These are phyloP conservation scores for Eurotiales sp. DNA, from an alignment of 2,329 filamentous ascomycete genomes.

Conservation along the genomic window DNA sequence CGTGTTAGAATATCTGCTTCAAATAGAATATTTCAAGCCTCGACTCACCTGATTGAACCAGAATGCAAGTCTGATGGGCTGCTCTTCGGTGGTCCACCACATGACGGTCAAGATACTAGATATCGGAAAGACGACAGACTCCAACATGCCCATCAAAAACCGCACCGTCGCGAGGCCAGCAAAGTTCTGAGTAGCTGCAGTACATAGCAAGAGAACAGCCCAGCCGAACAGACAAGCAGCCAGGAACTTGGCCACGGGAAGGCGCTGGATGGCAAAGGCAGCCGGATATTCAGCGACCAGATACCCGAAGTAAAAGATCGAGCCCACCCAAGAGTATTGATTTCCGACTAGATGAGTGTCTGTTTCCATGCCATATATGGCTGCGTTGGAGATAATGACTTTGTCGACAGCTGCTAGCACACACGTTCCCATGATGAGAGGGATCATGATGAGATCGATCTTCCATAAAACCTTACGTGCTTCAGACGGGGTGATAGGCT, in stretches of 20 bases:
- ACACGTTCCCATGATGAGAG: slow-evolving; percentile 23
- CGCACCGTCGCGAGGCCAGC: slow-evolving; percentile 9
- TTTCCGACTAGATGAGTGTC: slow-evolving; percentile 10
- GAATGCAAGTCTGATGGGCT: slow-evolving; percentile 10
- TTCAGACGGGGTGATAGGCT: slow-evolving; percentile 23
- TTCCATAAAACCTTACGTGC: slow-evolving; percentile 24
- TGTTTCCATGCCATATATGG: slow-evolving; percentile 10
- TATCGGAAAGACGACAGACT: slow-evolving; percentile 8
- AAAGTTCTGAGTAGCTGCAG: slow-evolving; percentile 7
- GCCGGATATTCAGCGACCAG: slow-evolving; percentile 11
- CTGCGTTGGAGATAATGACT: slow-evolving; percentile 23
- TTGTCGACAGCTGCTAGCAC: slow-evolving; percentile 29
- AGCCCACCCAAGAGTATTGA: slow-evolving; percentile 13
- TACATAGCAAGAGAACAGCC: slow-evolving; percentile 9
- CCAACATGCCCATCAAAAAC: slow-evolving; percentile 13
- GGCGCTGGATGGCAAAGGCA: slow-evolving; percentile 5
- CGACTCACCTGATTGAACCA: slow-evolving; percentile 13
- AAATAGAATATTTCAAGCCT: slow-evolving; percentile 12
- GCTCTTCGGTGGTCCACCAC: slow-evolving; percentile 12
- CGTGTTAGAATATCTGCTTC: slow-evolving; percentile 13
- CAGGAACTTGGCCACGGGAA: slow-evolving; percentile 11
- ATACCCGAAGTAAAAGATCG: slow-evolving; percentile 14
- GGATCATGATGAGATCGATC: slow-evolving; percentile 25
- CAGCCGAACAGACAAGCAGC: slow-evolving; percentile 9
- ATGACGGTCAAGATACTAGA: slow-evolving; percentile 13